A percentile compares a stretch with the other conserved stretches of the same genome.
These are phyloP conservation scores for Pseudevernia furfuracea DNA, from an alignment of 495 filamentous ascomycete species.

Conservation along the genomic window DNA sequence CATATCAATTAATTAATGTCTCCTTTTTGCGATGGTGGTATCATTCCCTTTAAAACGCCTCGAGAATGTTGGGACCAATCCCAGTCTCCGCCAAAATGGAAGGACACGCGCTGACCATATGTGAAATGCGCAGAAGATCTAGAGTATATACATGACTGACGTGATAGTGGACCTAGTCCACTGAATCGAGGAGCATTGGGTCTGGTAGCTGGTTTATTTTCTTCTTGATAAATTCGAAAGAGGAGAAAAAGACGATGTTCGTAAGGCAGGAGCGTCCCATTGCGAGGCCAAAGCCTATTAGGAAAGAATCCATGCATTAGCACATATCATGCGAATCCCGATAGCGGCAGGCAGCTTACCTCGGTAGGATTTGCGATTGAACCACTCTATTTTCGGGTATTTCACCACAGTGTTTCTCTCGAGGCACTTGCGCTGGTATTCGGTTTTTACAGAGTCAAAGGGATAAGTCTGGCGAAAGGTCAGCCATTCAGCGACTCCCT, in stretches of 20 bases:
- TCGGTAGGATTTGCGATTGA: slow-evolving; percentile 63
- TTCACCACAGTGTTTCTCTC: slow-evolving; percentile 53
- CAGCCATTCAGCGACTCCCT: slow-evolving; percentile 10
- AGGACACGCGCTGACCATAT: background rate
- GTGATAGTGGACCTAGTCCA: background rate
- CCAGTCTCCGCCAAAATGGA: background rate
- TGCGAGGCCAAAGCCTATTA: slow-evolving; percentile 63
- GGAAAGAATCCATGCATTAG: background rate
- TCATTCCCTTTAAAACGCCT: background rate
- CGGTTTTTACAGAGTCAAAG: slow-evolving; percentile 75
- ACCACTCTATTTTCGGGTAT: slow-evolving; percentile 62
- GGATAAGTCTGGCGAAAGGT: slow-evolving; percentile 52
- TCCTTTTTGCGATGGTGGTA: background rate
- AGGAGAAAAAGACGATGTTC: slow-evolving; percentile 27
- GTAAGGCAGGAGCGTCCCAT: slow-evolving; percentile 58
- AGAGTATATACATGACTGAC: background rate
- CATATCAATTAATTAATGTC: background rate
- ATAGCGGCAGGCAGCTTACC: slow-evolving; percentile 27
- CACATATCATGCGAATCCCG: background rate
- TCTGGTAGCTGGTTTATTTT: slow-evolving; percentile 26
- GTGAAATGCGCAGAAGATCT: background rate
- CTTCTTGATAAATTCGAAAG: slow-evolving; percentile 28
- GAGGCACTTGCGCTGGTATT: slow-evolving; percentile 73
- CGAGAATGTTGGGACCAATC: background rate
- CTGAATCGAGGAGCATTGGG: slow-evolving; percentile 7